Percentiles rank a stretch among this genome's conserved stretches.
phyloP scores from a whole-genome alignment of 108 stramenopile genomes.

The Seminavis robusta region DNA sequence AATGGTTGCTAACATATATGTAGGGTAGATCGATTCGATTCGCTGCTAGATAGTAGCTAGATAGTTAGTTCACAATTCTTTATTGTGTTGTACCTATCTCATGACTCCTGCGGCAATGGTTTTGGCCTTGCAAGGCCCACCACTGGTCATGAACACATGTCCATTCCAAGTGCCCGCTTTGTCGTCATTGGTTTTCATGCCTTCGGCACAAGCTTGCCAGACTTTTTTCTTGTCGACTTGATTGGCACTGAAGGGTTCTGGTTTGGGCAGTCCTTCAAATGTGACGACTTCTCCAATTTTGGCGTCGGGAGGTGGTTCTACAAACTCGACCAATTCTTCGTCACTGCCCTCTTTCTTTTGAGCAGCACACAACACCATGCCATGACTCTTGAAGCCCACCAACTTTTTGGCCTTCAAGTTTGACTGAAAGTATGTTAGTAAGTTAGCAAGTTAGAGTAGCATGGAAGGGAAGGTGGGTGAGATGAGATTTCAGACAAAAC shows the following conservation, averaged over 20 bases:
- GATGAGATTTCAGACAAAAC: no score
- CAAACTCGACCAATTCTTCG: constrained; percentile 89
- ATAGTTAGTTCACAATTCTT: no score
- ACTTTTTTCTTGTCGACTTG: constrained; percentile 98
- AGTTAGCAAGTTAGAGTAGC: no score
- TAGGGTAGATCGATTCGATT: no score
- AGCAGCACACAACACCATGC: constrained; percentile 98
- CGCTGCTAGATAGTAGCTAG: no score
- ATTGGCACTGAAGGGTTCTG: constrained; percentile 68
- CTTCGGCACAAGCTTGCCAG: constrained; percentile 80
- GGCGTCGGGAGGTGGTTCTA: constrained; percentile 92
- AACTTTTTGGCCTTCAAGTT: constrained; percentile 98
- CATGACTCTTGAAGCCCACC: constrained; percentile 91
- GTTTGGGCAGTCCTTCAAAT: constrained; percentile 83
- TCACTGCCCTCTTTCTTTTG: constrained; percentile 53
- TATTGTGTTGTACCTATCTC: no score
- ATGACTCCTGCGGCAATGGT: constrained; percentile 71
- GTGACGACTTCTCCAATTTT: constrained; percentile 88
- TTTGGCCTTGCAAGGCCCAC: constrained; percentile 72
- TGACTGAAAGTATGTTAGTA: no score
- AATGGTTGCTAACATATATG: no score
- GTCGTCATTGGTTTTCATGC: constrained; percentile 84
- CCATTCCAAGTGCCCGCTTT: constrained; percentile 82
- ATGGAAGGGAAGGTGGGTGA: no score
- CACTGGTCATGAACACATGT: constrained; percentile 74